Base-by-base conservation (phyloP, 768 basidiomycete genomes). In the Hortiboletus campestris region DNA sequence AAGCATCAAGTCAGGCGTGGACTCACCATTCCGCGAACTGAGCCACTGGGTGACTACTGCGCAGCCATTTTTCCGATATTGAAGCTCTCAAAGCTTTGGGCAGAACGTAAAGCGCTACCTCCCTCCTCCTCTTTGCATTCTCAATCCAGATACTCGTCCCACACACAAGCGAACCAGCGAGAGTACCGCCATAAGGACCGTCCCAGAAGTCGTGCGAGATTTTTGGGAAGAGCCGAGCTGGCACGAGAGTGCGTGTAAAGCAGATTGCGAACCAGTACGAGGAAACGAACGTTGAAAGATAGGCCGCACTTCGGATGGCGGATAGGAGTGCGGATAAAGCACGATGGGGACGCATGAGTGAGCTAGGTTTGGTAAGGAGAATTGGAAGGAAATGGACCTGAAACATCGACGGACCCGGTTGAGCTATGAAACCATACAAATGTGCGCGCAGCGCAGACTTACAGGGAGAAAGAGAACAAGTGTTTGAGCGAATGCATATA, bases 201-300 rank as follows among this genome's bases (percentile, higher is more conserved):
- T 92, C 90, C 83, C 87, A 89, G 56, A 87, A 81, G 54, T 92
- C 81, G 60, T 92, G 88, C 16, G 89, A 86, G 46, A 92, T 75
- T 36, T 67, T 73, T 0, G 87, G 88, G 38, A 91, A 77, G 9
- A 84, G 63, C 25, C 80, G 82, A 2, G 89, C 87, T 14, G 88
- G 67, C 6, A 82, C 73, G 6, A 87, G 73, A 3, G 89, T 84
- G 45, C 90, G 83, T 11, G 84, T 83, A 34, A 84, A 67, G 68
- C 90, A 92, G 14, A 91, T 83, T 6, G 81, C 64, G 49, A 80
- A 80, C 84, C 86, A 92, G 65, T 82, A 88, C 4, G 84, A 78
- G 0, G 84, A 78, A 41, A 91, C 77, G 61, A 92, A 92, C 1
- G 82, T 73, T 13, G 88, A 83, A 42, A 92, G 79, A 72, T 91